Conservation (phyloP, 2,329 filamentous ascomycete species). For the Nemania diffusa region DNA sequence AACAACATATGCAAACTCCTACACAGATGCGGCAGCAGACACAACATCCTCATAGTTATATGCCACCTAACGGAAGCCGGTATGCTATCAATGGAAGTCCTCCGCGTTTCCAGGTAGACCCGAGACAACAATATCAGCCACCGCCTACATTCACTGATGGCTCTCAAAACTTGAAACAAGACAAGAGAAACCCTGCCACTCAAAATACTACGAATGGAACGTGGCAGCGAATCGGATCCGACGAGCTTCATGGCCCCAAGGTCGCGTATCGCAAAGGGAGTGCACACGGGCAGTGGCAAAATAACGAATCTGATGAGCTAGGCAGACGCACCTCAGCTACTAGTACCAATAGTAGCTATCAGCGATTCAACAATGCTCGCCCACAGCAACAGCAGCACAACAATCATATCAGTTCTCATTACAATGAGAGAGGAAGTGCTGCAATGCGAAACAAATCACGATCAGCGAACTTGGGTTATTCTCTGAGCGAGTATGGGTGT, state of each 20-base stretch:
- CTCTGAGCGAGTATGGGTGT: slow-evolving; percentile 16
- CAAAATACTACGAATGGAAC: slow-evolving; percentile 5
- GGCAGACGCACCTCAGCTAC: slow-evolving; percentile 8
- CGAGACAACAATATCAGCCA: neutral
- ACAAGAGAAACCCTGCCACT: slow-evolving; percentile 1
- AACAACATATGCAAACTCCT: slow-evolving; percentile 1
- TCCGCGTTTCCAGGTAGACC: neutral
- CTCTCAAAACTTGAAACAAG: neutral
- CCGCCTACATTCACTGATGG: neutral
- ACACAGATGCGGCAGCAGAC: slow-evolving; percentile 5
- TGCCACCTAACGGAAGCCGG: neutral
- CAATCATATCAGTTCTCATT: neutral
- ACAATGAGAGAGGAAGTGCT: neutral
- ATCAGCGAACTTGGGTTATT: neutral
- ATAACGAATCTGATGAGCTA: neutral
- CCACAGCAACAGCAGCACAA: slow-evolving; percentile 7
- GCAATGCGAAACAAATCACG: neutral
- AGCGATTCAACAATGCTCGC: slow-evolving; percentile 1
- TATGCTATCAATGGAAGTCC: neutral
- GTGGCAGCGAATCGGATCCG: slow-evolving; percentile 30
- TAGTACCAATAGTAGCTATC: neutral
- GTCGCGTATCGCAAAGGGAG: slow-evolving; percentile 31
- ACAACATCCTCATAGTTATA: neutral
- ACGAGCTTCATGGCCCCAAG: slow-evolving; percentile 38
- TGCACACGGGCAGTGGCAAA: neutral